These are phyloP conservation scores for Xylaria sp. DNA, from an alignment of 2,329 filamentous ascomycete species.

Conservation along the genomic window DNA sequence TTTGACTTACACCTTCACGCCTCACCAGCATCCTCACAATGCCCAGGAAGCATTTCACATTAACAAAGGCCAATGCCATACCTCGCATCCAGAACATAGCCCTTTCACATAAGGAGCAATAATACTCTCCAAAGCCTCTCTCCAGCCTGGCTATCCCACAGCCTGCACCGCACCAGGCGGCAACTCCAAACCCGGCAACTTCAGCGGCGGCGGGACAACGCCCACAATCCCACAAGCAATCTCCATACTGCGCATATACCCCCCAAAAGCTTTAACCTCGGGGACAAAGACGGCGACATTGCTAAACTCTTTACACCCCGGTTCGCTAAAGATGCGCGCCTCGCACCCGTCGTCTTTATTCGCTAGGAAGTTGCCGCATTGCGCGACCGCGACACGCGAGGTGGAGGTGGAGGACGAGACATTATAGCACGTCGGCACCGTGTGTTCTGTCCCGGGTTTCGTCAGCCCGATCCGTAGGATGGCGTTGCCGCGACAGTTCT, in stretches of 20 bases:
- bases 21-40: too few species aligned
- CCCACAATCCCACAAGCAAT: constrained; percentile 44
- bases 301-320: constrained; percentile 41
- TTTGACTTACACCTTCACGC: too few species aligned
- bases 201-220: constrained; percentile 35
- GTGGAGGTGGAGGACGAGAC: too few species aligned
- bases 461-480: constrained; percentile 39
- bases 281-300: constrained; percentile 47
- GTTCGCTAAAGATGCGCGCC: constrained; percentile 45
- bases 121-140: not conserved
- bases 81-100: not conserved
- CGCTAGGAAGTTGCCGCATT: constrained; percentile 45
- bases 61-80: not conserved
- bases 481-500: constrained; percentile 43
- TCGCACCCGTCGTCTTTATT: constrained; percentile 47
- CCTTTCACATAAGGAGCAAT: not conserved
- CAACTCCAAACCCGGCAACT: constrained; percentile 34
- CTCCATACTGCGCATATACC: constrained; percentile 44
- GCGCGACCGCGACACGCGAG: constrained; percentile 39
- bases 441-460: constrained; percentile 34
- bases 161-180: constrained; percentile 34
- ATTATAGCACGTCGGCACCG: constrained; percentile 44
- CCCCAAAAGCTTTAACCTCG: constrained; percentile 43
- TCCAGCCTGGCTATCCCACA: constrained; percentile 19
- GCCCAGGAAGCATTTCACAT: too few species aligned